Evolutionary conservation across 371 early-diverging fungal species (phyloP), one percentile per base, ranked within the genome.

Genomic region (Mortierella sp.): DNA sequence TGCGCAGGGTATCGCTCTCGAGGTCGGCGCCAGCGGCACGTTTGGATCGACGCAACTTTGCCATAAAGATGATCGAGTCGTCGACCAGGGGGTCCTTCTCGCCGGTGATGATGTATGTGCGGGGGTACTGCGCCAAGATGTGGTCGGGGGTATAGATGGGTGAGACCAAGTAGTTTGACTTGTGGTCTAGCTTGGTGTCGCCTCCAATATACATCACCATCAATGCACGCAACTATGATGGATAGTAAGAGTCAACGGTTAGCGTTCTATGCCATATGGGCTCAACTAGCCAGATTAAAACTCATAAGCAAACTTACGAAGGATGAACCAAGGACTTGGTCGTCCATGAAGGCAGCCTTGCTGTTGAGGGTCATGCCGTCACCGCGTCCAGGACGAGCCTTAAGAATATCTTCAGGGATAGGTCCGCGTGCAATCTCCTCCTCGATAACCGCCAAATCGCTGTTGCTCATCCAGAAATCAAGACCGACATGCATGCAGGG

Each of bases 51-150:
- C 98, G 94, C 52, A 98, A 89, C 19, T 97, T 93, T 10, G 95
- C 97, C 24, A 97, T 97, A 86, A 98, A 95, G 31, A 98, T 90
- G 21, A 98, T 95, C 1, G 98, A 96, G 86, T 99, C 99, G 87
- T 99, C 99, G 1, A 98, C 97, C 34, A 99, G 91, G 0, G 99
- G 99, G 88, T 99, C 99, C 78, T 96, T 96, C 81, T 98, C 99
- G 71, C 99, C 99, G 77, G 96, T 96, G 57, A 98, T 91, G 82
- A 98, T 92, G 83, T 95, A 98, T 0, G 96, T 95, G 26, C 95
- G 94, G 10, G 99, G 99, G 86, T 98, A 98, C 60, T 95, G 92
- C 0, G 96, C 97, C 63, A 99, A 88, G 38, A 98, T 76, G 52
- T 95, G 93, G 77, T 96, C 95, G 0, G 98, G 98, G 0, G 98